A percentile compares a stretch with the other conserved stretches of the same genome.
Conservation (phyloP, 768 basidiomycete genomes). For the Hortiboletus campestris region DNA sequence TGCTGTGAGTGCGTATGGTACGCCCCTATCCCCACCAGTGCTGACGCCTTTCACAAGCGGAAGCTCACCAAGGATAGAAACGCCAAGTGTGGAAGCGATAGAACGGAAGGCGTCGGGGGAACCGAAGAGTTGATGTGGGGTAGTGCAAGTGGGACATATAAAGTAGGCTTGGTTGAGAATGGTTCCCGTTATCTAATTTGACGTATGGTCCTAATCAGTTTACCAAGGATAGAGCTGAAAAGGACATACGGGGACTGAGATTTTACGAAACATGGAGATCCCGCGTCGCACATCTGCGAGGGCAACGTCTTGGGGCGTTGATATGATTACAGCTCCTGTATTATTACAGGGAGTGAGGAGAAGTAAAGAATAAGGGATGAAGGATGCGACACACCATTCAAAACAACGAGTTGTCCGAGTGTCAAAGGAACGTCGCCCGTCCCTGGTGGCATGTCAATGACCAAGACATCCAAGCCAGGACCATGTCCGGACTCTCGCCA, state of each 20-base stretch:
- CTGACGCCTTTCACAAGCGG: slow-evolving; percentile 80
- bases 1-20: slow-evolving; percentile 44
- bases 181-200: slow-evolving; percentile 72
- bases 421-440: slow-evolving; percentile 96
- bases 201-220: neutral
- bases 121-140: slow-evolving; percentile 68
- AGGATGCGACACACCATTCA: slow-evolving; percentile 63
- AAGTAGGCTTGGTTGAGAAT: slow-evolving; percentile 89
- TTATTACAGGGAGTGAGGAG: neutral
- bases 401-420: slow-evolving; percentile 79
- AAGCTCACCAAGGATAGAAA: slow-evolving; percentile 74
- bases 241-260: slow-evolving; percentile 74
- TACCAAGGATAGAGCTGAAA: neutral
- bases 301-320: slow-evolving; percentile 94
- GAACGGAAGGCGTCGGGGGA: slow-evolving; percentile 59
- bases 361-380: neutral
- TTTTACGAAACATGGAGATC: slow-evolving; percentile 87
- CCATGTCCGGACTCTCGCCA: slow-evolving; percentile 51
- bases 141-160: slow-evolving; percentile 69
- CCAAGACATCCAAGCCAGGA: slow-evolving; percentile 73
- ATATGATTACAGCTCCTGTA: slow-evolving; percentile 87
- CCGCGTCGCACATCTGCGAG: slow-evolving; percentile 91
- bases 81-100: slow-evolving; percentile 53
- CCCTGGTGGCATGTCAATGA: slow-evolving; percentile 95
- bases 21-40: slow-evolving; percentile 64